Base-by-base conservation (phyloP, 2,329 filamentous ascomycete genomes). In the Didymella arachidicola region DNA sequence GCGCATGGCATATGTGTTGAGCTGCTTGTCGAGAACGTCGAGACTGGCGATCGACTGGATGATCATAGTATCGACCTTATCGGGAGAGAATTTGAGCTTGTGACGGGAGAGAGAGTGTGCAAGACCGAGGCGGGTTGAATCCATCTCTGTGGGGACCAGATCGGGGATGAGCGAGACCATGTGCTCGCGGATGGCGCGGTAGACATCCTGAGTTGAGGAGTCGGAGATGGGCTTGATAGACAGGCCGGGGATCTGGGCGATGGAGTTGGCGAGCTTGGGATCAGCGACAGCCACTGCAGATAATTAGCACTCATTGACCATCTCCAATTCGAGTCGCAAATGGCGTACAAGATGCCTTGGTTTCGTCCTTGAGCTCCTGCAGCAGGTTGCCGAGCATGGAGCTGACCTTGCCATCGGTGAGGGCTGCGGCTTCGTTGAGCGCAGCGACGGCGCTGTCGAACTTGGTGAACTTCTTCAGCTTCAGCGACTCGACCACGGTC, bases 11-110 rank as follows among this genome's bases (percentile, higher is more conserved):
- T 97, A 98, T 70, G 92, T 95, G 83, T 99, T 99, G 65, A 99
- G 84, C 80, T 99, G 95, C 85, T 99, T 99, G 83, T 99, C 95
- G 62, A 99, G 83, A 66, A 99, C 95, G 76, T 99, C 95, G 45
- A 99, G 85, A 50, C 97, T 69, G 34, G 87, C 71, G 76, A 99
- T 95, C 57, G 93, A 93, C 81, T 99, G 95, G 58, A 99, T 93
- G 75, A 99, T 97, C 95, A 99, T 99, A 50, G 95, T 95, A 77
- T 99, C 95, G 68, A 99, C 94, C 85, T 99, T 99, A 77, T 99
- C 93, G 57, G 94, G 90, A 8, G 92, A 97, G 82, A 99, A 99
- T 84, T 97, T 97, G 75, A 99, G 88, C 85, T 97, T 98, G 83
- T 99, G 93, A 22, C 75, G 69, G 46, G 94, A 96, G 73, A 99